These are phyloP conservation scores for Lobosporangium transversale DNA, from an alignment of 192 early-diverging fungal genomes.

Conservation along the genomic window DNA sequence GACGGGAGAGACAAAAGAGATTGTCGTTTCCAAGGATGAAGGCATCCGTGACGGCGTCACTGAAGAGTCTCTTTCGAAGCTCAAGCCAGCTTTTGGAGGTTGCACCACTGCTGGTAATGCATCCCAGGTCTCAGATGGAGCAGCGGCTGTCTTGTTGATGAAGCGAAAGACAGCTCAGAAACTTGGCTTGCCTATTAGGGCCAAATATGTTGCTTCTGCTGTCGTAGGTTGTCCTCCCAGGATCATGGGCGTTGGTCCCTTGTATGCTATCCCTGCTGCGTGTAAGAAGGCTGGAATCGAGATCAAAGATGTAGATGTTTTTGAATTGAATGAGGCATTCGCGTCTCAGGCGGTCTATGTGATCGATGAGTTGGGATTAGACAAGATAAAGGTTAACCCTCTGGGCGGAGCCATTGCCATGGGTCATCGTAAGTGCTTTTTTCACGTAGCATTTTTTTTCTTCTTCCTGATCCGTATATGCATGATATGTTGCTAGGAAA, in stretches of 20 bases:
- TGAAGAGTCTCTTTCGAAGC: conserved; percentile 80
- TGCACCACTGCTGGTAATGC: conserved; percentile 92
- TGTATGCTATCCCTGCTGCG: conserved; percentile 90
- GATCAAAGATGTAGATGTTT: conserved; percentile 84
- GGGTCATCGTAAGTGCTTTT: conserved; percentile 28
- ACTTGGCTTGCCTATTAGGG: conserved; percentile 83
- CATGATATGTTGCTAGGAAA: not conserved
- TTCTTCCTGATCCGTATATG: too few relatives aligned
- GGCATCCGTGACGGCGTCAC: conserved; percentile 88
- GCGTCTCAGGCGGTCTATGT: conserved; percentile 96
- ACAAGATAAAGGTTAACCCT: conserved; percentile 91
- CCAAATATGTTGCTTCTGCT: conserved; percentile 86
- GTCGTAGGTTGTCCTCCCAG: conserved; percentile 90
- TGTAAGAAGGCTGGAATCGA: conserved; percentile 81
- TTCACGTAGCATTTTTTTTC: not conserved
- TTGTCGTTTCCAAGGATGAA: conserved; percentile 87
- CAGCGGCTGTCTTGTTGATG: conserved; percentile 94
- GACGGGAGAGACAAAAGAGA: conserved; percentile 65
- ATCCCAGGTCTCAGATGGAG: conserved; percentile 99
- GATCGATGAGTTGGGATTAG: conserved; percentile 86
- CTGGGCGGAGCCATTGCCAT: conserved; percentile 60
- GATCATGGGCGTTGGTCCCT: conserved; percentile 98
- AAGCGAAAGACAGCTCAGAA: conserved; percentile 89
- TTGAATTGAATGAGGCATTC: conserved; percentile 97
- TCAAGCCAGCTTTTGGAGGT: conserved; percentile 90